Evolutionary conservation across 2,329 filamentous ascomycete species (phyloP).

Genomic region (Capronia americana): DNA sequence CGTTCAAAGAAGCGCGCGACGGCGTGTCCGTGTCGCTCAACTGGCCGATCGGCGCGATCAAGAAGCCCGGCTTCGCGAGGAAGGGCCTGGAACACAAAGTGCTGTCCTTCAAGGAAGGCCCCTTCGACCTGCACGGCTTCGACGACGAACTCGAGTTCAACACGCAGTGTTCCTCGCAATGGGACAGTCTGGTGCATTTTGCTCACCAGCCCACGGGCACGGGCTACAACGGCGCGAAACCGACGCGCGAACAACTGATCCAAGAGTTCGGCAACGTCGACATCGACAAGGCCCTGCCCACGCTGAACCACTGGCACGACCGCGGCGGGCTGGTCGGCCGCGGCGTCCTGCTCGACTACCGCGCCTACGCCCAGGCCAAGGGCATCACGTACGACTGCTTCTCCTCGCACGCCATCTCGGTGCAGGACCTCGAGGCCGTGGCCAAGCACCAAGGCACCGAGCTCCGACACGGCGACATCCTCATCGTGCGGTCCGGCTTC

Average conservation of each 20-base stretch:
- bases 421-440: constrained; percentile 67
- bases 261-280: constrained; percentile 35
- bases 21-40: constrained; percentile 63
- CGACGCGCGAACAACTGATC: constrained; percentile 39
- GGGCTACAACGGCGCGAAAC: constrained; percentile 41
- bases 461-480: constrained; percentile 67
- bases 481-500: constrained; percentile 69
- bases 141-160: constrained; percentile 57
- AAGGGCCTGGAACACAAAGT: constrained; percentile 33
- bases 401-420: constrained; percentile 51
- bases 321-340: constrained; percentile 53
- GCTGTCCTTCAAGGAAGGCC: constrained; percentile 32
- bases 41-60: constrained; percentile 52
- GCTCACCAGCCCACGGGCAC: constrained; percentile 31
- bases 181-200: constrained; percentile 53
- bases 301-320: constrained; percentile 45
- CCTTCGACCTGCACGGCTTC: constrained; percentile 39
- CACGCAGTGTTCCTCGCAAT: constrained; percentile 57
- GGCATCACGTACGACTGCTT: constrained; percentile 49
- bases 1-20: constrained; percentile 62
- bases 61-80: constrained; percentile 27
- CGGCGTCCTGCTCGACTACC: constrained; percentile 56
- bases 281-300: constrained; percentile 30
- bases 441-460: constrained; percentile 60
- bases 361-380: constrained; percentile 51